Percentiles rank a stretch among this genome's conserved stretches.
Conservation (phyloP, 2,329 filamentous ascomycete species). For the Simplicillium aogashimaense region DNA sequence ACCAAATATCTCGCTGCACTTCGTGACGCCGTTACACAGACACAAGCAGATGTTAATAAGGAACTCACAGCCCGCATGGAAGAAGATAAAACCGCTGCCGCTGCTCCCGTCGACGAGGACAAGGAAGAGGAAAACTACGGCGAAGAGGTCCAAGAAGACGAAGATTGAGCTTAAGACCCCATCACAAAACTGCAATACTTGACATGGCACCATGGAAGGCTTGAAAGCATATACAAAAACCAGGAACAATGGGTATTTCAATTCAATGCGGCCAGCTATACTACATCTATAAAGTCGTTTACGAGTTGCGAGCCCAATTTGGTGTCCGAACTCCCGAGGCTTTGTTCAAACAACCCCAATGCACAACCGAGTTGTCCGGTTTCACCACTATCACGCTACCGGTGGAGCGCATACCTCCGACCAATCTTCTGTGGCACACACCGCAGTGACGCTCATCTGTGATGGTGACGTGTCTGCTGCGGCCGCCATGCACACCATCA, state of each 20-base stretch:
- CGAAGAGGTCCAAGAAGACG: conserved; percentile 68
- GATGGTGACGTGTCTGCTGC: conserved; percentile 63
- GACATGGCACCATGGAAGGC: too few species aligned
- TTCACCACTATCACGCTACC: conserved; percentile 85
- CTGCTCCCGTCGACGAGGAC: conserved; percentile 35
- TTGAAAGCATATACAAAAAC: conserved; percentile 1
- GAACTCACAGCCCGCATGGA: conserved; percentile 68
- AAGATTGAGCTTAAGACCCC: conserved; percentile 18
- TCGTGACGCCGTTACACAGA: conserved; percentile 40
- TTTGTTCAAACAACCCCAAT: conserved; percentile 65
- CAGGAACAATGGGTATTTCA: conserved; percentile 5
- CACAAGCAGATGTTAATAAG: conserved; percentile 60
- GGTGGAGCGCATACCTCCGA: conserved; percentile 74
- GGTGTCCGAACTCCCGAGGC: conserved; percentile 25
- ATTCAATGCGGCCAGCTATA: background rate
- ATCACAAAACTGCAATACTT: too few species aligned
- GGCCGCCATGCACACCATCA: conserved; percentile 42
- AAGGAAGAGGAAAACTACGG: conserved; percentile 74
- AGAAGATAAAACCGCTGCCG: conserved; percentile 50
- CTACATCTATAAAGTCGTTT: conserved; percentile 4
- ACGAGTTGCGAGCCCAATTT: conserved; percentile 26
- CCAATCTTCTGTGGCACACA: conserved; percentile 87
- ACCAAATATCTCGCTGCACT: conserved; percentile 50
- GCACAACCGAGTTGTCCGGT: conserved; percentile 72
- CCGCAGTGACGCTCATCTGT: conserved; percentile 83